A percentile compares a stretch with the other conserved stretches of the same genome.
These are phyloP conservation scores for Arachis monticola DNA, from an alignment of 331 rosid species.

Conservation along the genomic window DNA sequence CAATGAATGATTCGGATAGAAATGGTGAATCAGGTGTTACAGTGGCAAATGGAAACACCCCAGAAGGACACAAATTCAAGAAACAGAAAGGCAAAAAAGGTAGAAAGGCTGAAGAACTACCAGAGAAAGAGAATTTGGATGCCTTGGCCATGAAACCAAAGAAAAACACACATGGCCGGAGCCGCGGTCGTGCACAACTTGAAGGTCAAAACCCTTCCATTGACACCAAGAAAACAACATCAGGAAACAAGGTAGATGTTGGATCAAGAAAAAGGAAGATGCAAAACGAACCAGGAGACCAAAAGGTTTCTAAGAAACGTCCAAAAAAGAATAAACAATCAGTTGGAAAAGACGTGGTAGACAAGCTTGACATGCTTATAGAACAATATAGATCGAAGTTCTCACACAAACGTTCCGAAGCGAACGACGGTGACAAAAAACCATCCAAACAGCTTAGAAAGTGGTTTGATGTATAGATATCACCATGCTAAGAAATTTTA, in stretches of 20 bases:
- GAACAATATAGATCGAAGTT: constrained; percentile 82
- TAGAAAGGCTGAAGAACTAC: constrained; percentile 24
- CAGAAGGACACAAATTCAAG: constrained; percentile 48
- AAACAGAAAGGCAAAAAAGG: constrained; percentile 56
- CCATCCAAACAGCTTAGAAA: constrained; percentile 68
- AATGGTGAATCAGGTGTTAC: constrained; percentile 40
- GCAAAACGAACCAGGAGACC: constrained; percentile 49
- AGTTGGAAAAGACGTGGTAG: constrained; percentile 65
- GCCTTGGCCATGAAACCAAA: constrained; percentile 42
- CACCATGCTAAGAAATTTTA: constrained; percentile 31
- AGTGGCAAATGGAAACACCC: constrained; percentile 41
- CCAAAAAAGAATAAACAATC: constrained; percentile 71
- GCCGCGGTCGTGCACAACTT: constrained; percentile 33
- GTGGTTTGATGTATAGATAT: constrained; percentile 72
- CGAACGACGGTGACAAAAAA: constrained; percentile 55
- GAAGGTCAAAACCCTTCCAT: constrained; percentile 31
- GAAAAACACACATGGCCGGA: constrained; percentile 44
- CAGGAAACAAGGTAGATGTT: constrained; percentile 35
- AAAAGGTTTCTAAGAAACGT: constrained; percentile 48
- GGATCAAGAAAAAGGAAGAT: constrained; percentile 61
- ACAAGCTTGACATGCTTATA: constrained; percentile 90
- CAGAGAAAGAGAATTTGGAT: constrained; percentile 11
- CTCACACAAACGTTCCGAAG: constrained; percentile 52
- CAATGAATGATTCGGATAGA: constrained; percentile 39
- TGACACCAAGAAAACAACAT: constrained; percentile 33